Base-by-base conservation (phyloP, 495 filamentous ascomycete species). In the Hyaloscypha finlandica region DNA sequence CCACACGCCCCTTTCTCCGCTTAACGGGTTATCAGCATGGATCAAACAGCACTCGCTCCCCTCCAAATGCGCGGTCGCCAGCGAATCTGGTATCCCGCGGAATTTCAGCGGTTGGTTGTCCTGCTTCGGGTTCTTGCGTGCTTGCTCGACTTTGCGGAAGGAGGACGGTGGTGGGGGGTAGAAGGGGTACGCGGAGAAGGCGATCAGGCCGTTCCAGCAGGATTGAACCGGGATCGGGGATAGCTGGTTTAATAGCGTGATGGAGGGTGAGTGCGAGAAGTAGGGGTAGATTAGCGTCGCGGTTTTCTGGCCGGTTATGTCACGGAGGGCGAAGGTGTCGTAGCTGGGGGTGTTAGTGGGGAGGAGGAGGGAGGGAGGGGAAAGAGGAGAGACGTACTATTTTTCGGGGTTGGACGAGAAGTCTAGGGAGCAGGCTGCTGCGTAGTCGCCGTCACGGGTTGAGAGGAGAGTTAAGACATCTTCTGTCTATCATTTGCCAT, bases 281-380 rank as follows among this genome's bases (percentile, higher is more conserved):
- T 89, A 96, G 0, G 93, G 93, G 86, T 90, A 96, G 29, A 83
- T 89, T 64, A 86, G 82, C 65, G 86, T 85, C 8, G 87, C 75
- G 19, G 83, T 78, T 63, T 88, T 85, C 62, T 85, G 75, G 55
- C 92, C 93, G 3, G 79, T 68, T 8, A 79, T 77, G 73, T 96
- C 93, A 3, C 92, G 89, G 6, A 94, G 81, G 22, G 93, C 93
- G 73, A 96, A 95, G 2, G 91, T 93, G 73, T 96, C 93, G 77
- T 95, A 94, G 78, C 65, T 66, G 12, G 14, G 25, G n/a, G 31
- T 20, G 63, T 65, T 19, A 55, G 48, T 64, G 30, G 9, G 25
- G 25, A 12, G 29, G 53, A 30, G 53, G 19, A 56, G 16, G 53
- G 32, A 45, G 61, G 30, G 16, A 12, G 32, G 61, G 61, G 30